Evolutionary conservation across 2,329 filamentous ascomycete genomes (phyloP).

Genomic region (Sarocladiaceae sp.): DNA sequence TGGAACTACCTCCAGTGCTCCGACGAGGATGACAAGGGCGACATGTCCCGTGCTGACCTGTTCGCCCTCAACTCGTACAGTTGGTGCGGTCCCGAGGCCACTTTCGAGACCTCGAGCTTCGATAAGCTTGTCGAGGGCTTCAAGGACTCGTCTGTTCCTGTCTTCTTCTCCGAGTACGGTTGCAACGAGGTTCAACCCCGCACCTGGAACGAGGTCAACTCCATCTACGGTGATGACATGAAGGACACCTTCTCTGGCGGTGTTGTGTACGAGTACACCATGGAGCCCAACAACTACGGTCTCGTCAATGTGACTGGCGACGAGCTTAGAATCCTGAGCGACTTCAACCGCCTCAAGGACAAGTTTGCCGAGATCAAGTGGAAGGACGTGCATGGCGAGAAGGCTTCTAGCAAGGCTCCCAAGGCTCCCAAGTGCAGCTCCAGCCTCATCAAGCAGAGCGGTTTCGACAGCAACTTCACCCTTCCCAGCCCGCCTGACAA

Average conservation of each 20-base stretch:
- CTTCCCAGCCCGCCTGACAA: slow-evolving; percentile 63
- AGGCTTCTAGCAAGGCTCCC: slow-evolving; percentile 45
- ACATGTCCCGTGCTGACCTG: slow-evolving; percentile 63
- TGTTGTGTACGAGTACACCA: slow-evolving; percentile 73
- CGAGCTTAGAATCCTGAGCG: slow-evolving; percentile 50
- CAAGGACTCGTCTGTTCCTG: slow-evolving; percentile 57
- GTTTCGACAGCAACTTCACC: slow-evolving; percentile 74
- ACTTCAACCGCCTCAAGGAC: slow-evolving; percentile 67
- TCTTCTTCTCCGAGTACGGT: slow-evolving; percentile 79
- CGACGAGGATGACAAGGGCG: slow-evolving; percentile 42
- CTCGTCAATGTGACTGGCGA: slow-evolving; percentile 57
- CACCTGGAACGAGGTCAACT: slow-evolving; percentile 66
- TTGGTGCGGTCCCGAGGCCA: slow-evolving; percentile 59
- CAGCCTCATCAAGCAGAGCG: slow-evolving; percentile 58
- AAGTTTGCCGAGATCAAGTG: slow-evolving; percentile 75
- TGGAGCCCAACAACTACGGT: slow-evolving; percentile 62
- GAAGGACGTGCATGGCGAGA: slow-evolving; percentile 55
- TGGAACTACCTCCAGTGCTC: slow-evolving; percentile 72
- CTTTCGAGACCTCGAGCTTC: slow-evolving; percentile 57
- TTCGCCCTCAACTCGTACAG: slow-evolving; percentile 72
- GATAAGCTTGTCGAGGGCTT: slow-evolving; percentile 60
- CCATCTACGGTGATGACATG: slow-evolving; percentile 69
- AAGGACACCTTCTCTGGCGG: slow-evolving; percentile 63
- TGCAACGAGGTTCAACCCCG: slow-evolving; percentile 70
- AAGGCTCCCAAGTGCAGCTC: slow-evolving; percentile 56